phyloP scores from a whole-genome alignment of 75 land plant species.

The Selaginella moellendorffii region DNA sequence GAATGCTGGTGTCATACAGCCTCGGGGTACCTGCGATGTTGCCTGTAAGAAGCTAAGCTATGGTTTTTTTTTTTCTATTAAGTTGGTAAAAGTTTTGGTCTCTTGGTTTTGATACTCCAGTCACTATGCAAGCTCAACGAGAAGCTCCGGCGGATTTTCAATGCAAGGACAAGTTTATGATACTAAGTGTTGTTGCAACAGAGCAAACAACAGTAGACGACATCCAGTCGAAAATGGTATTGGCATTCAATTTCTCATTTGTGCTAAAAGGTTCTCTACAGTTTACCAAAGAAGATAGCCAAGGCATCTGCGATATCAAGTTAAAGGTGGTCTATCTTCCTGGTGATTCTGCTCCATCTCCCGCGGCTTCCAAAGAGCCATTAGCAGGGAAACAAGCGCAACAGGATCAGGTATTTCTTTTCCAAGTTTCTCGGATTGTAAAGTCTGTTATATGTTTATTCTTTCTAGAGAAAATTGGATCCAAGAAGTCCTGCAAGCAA shows the following conservation, averaged over 20 bases:
- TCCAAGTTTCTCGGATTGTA: too few species aligned
- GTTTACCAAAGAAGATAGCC: background rate
- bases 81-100: background rate
- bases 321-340: background rate
- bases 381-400: too few species aligned
- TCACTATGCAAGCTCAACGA: slow-evolving; percentile 8
- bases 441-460: too few species aligned
- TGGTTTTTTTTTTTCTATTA: background rate
- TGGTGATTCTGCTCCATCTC: background rate
- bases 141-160: slow-evolving; percentile 2
- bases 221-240: slow-evolving; percentile 38
- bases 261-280: too few species aligned
- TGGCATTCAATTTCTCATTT: too few species aligned
- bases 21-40: slow-evolving; percentile 54
- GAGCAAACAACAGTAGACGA: slow-evolving; percentile 34
- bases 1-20: slow-evolving; percentile 63
- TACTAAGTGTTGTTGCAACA: slow-evolving; percentile 18
- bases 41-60: slow-evolving; percentile 27
- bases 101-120: background rate
- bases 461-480: too few species aligned
- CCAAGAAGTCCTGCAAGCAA: background rate
- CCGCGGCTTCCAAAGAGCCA: background rate
- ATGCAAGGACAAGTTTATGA: slow-evolving; percentile 5
- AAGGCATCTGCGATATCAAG: background rate
- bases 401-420: too few species aligned